Evolutionary conservation across 2,329 filamentous ascomycete species (phyloP).

Genomic region (Botrytis squamosa): DNA sequence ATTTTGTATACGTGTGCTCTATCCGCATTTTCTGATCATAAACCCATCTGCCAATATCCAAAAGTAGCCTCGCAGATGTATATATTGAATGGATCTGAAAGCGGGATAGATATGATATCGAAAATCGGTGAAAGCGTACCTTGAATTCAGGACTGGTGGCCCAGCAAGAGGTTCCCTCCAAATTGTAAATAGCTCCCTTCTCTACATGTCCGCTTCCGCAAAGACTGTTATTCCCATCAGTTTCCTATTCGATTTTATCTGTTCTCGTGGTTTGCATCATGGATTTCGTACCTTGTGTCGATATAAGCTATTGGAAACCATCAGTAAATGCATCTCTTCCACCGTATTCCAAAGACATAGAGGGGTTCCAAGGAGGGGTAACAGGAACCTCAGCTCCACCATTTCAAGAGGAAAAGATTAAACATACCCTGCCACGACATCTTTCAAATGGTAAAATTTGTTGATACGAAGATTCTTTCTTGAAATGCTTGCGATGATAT

Average conservation of each 20-base stretch:
- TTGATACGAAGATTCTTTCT: slow-evolving; percentile 1
- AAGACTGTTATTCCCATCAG: slow-evolving; percentile 57
- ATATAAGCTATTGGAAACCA: slow-evolving; percentile 52
- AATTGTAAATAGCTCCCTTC: slow-evolving; percentile 81
- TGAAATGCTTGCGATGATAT: background rate
- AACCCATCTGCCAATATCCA: background rate
- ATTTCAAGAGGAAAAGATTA: slow-evolving; percentile 14
- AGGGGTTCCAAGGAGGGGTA: slow-evolving; percentile 35
- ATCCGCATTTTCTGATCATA: background rate
- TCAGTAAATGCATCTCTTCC: slow-evolving; percentile 22
- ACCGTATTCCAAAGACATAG: background rate
- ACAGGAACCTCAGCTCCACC: slow-evolving; percentile 18
- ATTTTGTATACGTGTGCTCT: background rate
- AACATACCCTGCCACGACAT: slow-evolving; percentile 76
- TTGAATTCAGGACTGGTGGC: slow-evolving; percentile 66
- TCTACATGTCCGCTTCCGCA: slow-evolving; percentile 76
- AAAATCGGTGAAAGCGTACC: slow-evolving; percentile 29
- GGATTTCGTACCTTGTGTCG: slow-evolving; percentile 54
- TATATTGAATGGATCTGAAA: background rate
- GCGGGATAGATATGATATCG: background rate
- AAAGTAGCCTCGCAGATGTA: background rate
- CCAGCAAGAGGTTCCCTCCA: slow-evolving; percentile 78
- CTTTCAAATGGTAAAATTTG: slow-evolving; percentile 37
- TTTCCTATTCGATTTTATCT: slow-evolving; percentile 6
- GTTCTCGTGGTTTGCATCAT: background rate